Conservation (phyloP, 192 early-diverging fungal species). For the Gamsiella multidivaricata region DNA sequence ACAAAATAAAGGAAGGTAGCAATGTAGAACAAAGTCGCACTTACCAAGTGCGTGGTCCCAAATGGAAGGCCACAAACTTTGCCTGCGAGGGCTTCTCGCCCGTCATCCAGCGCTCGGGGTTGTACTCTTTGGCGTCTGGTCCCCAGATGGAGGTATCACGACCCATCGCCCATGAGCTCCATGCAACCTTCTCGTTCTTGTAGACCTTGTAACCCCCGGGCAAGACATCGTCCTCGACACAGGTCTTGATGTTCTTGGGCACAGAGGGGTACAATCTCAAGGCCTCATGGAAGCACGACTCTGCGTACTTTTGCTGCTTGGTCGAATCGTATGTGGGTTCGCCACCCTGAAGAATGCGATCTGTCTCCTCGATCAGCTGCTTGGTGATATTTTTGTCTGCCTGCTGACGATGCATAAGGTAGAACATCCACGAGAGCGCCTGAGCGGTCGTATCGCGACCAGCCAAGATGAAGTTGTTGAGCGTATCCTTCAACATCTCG, state of each 20-base stretch:
- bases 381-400: slow-evolving; percentile 43
- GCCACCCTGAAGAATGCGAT: slow-evolving; percentile 19
- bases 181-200: slow-evolving; percentile 63
- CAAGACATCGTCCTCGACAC: slow-evolving; percentile 68
- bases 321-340: slow-evolving; percentile 35
- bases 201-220: slow-evolving; percentile 71
- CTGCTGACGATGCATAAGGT: slow-evolving; percentile 46
- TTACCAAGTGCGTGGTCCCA: slow-evolving; percentile 63
- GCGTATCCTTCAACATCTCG: slow-evolving; percentile 58
- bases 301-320: slow-evolving; percentile 48
- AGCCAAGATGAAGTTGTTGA: slow-evolving; percentile 62
- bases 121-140: slow-evolving; percentile 67
- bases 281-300: slow-evolving; percentile 66
- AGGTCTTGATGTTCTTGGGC: slow-evolving; percentile 68
- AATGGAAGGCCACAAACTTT: slow-evolving; percentile 68
- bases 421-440: slow-evolving; percentile 66
- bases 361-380: slow-evolving; percentile 50
- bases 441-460: slow-evolving; percentile 70
- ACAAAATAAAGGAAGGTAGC: background rate
- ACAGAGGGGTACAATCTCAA: slow-evolving; percentile 78
- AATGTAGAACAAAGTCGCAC: background rate
- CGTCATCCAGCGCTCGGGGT: slow-evolving; percentile 73
- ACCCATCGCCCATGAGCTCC: slow-evolving; percentile 66
- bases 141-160: slow-evolving; percentile 70
- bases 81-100: slow-evolving; percentile 54